Evolutionary conservation across 352 stramenopile species (phyloP).

Genomic region (Vaucheria bursata): DNA sequence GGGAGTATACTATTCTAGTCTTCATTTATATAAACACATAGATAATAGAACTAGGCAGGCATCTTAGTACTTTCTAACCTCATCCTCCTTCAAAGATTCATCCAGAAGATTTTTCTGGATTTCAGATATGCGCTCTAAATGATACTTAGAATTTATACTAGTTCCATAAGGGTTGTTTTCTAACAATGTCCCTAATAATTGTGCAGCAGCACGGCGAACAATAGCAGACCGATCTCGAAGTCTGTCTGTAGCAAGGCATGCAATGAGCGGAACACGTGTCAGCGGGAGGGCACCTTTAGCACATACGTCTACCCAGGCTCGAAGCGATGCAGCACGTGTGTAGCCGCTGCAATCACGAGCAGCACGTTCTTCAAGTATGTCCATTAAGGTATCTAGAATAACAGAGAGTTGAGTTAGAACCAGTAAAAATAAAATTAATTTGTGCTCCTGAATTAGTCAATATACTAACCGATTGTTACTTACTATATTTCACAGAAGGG

Average conservation of each 20-base stretch:
- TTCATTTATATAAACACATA: no score
- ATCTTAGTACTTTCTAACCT: no score
- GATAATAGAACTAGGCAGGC: no score
- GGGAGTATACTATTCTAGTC: no score
- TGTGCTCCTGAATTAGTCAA: no score
- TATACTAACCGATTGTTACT: no score
- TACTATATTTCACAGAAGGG: no score
- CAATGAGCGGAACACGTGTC: slow-evolving; percentile 17
- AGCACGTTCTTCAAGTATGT: slow-evolving; percentile 26
- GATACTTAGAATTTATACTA: no score
- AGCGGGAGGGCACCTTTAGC: slow-evolving; percentile 19
- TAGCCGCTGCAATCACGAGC: slow-evolving; percentile 7
- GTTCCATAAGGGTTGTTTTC: slow-evolving; percentile 30
- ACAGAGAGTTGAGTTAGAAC: not conserved
- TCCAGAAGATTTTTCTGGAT: no score
- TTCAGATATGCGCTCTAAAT: no score
- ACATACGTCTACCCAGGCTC: slow-evolving; percentile 13
- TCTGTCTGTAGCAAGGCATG: slow-evolving; percentile 19
- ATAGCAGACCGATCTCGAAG: slow-evolving; percentile 20
- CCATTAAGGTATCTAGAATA: slow-evolving; percentile 10
- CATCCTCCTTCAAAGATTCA: no score
- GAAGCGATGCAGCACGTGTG: slow-evolving; percentile 12
- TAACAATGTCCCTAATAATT: slow-evolving; percentile 21
- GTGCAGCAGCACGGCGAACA: slow-evolving; percentile 21
- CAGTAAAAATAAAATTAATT: no score